Evolutionary conservation across 768 basidiomycete genomes (phyloP).

Genomic region (Cantharellus anzutake): DNA sequence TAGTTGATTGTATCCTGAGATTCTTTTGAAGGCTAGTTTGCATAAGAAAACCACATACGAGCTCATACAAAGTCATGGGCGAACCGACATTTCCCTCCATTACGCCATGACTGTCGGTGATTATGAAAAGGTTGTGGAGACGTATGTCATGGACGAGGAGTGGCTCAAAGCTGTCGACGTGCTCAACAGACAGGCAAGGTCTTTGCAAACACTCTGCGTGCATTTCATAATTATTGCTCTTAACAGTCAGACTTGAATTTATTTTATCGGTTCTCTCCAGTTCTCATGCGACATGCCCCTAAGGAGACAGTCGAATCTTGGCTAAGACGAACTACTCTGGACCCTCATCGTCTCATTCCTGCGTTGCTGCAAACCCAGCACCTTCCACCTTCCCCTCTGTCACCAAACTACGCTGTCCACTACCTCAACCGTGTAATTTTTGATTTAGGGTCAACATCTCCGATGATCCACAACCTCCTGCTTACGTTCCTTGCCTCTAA

Average conservation of each 20-base stretch:
- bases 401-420: slow-evolving; percentile 72
- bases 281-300: slow-evolving; percentile 69
- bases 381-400: slow-evolving; percentile 45
- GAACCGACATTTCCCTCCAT: slow-evolving; percentile 80
- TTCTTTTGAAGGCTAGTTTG: slow-evolving; percentile 45
- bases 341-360: slow-evolving; percentile 74
- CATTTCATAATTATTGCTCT: not conserved
- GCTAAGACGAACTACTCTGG: slow-evolving; percentile 62
- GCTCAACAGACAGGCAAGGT: slow-evolving; percentile 67
- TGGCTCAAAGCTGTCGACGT: slow-evolving; percentile 82
- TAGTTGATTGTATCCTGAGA: not conserved
- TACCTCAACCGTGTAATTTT: slow-evolving; percentile 78
- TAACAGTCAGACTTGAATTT: slow-evolving; percentile 42
- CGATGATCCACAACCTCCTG: slow-evolving; percentile 85
- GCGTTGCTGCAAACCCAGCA: slow-evolving; percentile 71
- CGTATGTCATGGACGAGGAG: slow-evolving; percentile 83
- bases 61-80: slow-evolving; percentile 81
- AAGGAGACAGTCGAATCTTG: slow-evolving; percentile 86
- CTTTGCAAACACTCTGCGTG: slow-evolving; percentile 1
- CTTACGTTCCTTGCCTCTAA: slow-evolving; percentile 63
- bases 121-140: slow-evolving; percentile 64
- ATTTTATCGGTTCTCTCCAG: slow-evolving; percentile 84
- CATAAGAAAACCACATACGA: slow-evolving; percentile 78
- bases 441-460: slow-evolving; percentile 56
- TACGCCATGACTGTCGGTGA: slow-evolving; percentile 74